A percentile compares a stretch with the other conserved stretches of the same genome.
These are phyloP conservation scores for Candida multigemmis DNA, from an alignment of 805 yeast species.

Conservation along the genomic window DNA sequence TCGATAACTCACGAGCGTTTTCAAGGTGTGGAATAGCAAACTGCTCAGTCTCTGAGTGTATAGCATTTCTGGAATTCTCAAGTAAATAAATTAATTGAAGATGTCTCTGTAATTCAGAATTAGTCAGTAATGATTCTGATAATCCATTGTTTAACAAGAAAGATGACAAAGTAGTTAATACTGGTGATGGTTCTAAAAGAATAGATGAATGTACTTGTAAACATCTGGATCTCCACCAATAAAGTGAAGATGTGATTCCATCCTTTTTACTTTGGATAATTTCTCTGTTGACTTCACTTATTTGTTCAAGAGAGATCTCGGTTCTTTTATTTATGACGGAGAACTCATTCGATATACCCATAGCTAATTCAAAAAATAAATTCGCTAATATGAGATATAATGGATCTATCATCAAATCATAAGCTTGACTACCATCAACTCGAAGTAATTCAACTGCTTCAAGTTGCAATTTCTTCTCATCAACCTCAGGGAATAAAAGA, in stretches of 20 bases:
- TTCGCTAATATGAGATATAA: conserved; percentile 19
- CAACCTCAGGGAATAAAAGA: conserved; percentile 17
- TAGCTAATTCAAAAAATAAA: conserved; percentile 28
- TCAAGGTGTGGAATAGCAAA: conserved; percentile 45
- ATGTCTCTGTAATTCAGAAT: conserved; percentile 18
- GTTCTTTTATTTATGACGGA: conserved; percentile 23
- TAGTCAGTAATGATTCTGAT: conserved; percentile 20
- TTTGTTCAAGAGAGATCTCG: conserved; percentile 15
- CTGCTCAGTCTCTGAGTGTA: conserved; percentile 59
- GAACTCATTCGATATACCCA: conserved; percentile 31
- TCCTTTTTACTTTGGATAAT: background rate
- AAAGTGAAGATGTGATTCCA: too few relatives aligned
- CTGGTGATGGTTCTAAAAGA: conserved; percentile 53
- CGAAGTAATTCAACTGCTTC: conserved; percentile 33
- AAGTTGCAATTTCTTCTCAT: conserved; percentile 8
- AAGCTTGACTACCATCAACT: conserved; percentile 64
- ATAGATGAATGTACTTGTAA: conserved; percentile 55
- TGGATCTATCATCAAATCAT: conserved; percentile 38
- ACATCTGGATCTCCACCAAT: conserved; percentile 75
- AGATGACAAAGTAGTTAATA: conserved; percentile 34
- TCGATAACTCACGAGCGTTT: conserved; percentile 50
- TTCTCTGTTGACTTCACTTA: conserved; percentile 7
- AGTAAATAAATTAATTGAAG: conserved; percentile 44
- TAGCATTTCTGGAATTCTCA: conserved; percentile 58
- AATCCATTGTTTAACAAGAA: conserved; percentile 20